A percentile compares a stretch with the other conserved stretches of the same genome.
phyloP scores from a whole-genome alignment of 2,329 filamentous ascomycete genomes.

The Sphaerulina populicola region DNA sequence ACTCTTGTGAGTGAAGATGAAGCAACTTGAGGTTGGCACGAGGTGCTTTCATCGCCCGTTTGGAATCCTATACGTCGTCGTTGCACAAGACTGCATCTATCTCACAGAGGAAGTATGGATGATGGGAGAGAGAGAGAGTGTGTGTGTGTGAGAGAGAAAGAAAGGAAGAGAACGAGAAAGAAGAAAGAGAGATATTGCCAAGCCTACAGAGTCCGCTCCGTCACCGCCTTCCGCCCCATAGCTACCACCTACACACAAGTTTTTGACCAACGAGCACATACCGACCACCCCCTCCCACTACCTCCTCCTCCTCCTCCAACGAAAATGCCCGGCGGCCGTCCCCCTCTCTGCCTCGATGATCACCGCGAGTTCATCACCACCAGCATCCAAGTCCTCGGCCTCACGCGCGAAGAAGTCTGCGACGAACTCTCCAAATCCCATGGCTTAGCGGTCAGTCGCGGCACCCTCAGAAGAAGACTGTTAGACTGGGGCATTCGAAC shows the following conservation, averaged over 20 bases:
- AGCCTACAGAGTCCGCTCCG: background rate
- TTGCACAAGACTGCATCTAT: too few relatives aligned
- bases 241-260: background rate
- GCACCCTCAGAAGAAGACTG: slow-evolving; percentile 5
- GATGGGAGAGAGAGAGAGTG: too few relatives aligned
- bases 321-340: slow-evolving; percentile 6
- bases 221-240: background rate
- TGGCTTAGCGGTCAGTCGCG: slow-evolving; percentile 7
- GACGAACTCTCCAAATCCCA: slow-evolving; percentile 6
- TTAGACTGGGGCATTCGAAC: slow-evolving; percentile 4
- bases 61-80: too few relatives aligned
- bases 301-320: background rate
- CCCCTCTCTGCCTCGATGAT: slow-evolving; percentile 1
- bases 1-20: too few relatives aligned
- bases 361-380: slow-evolving; percentile 8
- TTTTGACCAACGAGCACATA: background rate
- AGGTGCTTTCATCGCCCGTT: too few relatives aligned
- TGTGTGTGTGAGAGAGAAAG: background rate
- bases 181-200: background rate
- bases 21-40: too few relatives aligned
- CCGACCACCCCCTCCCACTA: background rate
- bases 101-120: too few relatives aligned
- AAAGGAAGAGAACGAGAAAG: background rate
- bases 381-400: slow-evolving; percentile 4
- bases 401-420: slow-evolving; percentile 2